A percentile compares a stretch with the other conserved stretches of the same genome.
Conservation (phyloP, 495 filamentous ascomycete species). For the Hyaloscypha hepaticicola region DNA sequence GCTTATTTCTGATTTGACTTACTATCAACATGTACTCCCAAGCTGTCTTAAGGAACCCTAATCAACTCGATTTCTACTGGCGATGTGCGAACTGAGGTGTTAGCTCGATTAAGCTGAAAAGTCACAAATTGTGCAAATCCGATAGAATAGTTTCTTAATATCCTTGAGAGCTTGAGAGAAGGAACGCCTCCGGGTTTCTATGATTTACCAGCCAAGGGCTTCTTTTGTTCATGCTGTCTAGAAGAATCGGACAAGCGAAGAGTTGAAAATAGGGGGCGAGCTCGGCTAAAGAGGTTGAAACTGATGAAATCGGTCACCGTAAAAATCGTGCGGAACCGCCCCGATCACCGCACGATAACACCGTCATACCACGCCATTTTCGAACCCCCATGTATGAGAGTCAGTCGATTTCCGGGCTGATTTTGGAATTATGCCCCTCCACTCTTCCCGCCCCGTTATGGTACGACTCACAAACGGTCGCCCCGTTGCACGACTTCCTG, state of each 20-base stretch:
- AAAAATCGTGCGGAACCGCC: background rate
- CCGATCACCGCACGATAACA: background rate
- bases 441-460: constrained; percentile 6
- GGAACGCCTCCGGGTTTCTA: too few relatives aligned
- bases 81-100: constrained; percentile 52
- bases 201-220: too few relatives aligned
- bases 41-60: constrained; percentile 66
- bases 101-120: constrained; percentile 41
- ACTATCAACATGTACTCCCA: too few relatives aligned
- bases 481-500: background rate
- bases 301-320: background rate
- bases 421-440: constrained; percentile 3
- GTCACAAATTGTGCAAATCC: constrained; percentile 57
- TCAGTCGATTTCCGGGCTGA: background rate
- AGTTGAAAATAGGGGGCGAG: background rate
- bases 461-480: background rate
- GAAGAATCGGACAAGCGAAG: background rate
- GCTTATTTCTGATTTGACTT: constrained; percentile 80
- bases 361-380: constrained; percentile 3
- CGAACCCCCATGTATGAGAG: background rate
- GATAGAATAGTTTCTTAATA: constrained; percentile 14
- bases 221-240: too few relatives aligned
- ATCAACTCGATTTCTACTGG: constrained; percentile 74
- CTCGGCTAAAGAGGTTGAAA: background rate
- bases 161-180: constrained; percentile 61